Percentiles rank a stretch among this genome's conserved stretches.
phyloP scores from a whole-genome alignment of 345 rosid genomes.

The Camelina neglecta region DNA sequence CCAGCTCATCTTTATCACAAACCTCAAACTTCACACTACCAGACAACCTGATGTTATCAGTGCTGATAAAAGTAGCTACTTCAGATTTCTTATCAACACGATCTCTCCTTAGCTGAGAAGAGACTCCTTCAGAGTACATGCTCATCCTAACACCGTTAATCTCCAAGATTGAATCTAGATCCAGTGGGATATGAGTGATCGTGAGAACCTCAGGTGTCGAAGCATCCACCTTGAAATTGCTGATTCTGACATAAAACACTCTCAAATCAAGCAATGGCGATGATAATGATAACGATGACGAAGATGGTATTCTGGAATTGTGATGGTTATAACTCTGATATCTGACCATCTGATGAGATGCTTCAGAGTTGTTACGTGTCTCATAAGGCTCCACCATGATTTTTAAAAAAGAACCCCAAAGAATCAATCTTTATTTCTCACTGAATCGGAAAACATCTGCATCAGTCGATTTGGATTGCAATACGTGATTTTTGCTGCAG shows the following conservation, averaged over 20 bases:
- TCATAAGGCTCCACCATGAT: slow-evolving; percentile 61
- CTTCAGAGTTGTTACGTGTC: slow-evolving; percentile 49
- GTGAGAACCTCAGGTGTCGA: slow-evolving; percentile 74
- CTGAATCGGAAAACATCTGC: slow-evolving; percentile 24
- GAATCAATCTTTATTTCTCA: slow-evolving; percentile 23
- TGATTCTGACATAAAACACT: slow-evolving; percentile 86
- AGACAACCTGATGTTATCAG: slow-evolving; percentile 72
- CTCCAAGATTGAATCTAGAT: slow-evolving; percentile 77
- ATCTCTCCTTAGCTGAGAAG: slow-evolving; percentile 75
- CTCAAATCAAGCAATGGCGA: slow-evolving; percentile 76
- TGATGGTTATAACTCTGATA: slow-evolving; percentile 66
- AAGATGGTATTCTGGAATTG: slow-evolving; percentile 45
- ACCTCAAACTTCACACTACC: slow-evolving; percentile 92
- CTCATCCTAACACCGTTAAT: slow-evolving; percentile 71
- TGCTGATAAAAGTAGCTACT: slow-evolving; percentile 89
- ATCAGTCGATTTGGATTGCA: slow-evolving; percentile 11
- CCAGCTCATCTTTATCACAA: slow-evolving; percentile 56
- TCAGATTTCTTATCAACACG: slow-evolving; percentile 79
- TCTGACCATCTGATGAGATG: slow-evolving; percentile 60
- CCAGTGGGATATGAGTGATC: slow-evolving; percentile 73
- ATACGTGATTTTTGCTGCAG: slow-evolving; percentile 26
- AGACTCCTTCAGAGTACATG: slow-evolving; percentile 62
- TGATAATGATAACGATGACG: not conserved
- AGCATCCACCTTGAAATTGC: slow-evolving; percentile 70
- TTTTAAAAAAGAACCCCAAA: slow-evolving; percentile 24